Percentiles rank a stretch among this genome's conserved stretches.
phyloP scores from a whole-genome alignment of 169 alveolate genomes.

The Plasmodium chabaudi region DNA sequence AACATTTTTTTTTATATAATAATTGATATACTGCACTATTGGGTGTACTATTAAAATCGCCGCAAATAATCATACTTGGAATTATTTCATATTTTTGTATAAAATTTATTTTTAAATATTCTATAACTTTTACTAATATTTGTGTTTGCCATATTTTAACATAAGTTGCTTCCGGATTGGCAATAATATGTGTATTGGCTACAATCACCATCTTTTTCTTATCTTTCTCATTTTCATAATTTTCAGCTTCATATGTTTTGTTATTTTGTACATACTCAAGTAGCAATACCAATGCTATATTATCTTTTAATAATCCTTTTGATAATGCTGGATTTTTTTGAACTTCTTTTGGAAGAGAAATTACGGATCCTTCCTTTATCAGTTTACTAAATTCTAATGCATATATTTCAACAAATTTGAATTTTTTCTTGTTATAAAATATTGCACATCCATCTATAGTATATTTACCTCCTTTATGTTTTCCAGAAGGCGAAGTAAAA shows the following conservation, averaged over 20 bases:
- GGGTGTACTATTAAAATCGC: constrained; percentile 86
- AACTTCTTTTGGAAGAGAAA: constrained; percentile 80
- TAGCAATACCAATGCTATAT: constrained; percentile 83
- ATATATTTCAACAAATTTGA: constrained; percentile 80
- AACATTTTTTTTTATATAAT: constrained; percentile 82
- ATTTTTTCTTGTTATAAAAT: constrained; percentile 80
- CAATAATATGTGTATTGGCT: constrained; percentile 86
- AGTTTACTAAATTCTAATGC: constrained; percentile 85
- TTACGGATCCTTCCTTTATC: constrained; percentile 82
- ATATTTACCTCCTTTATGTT: constrained; percentile 84
- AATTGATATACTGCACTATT: constrained; percentile 85
- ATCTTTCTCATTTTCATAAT: not conserved
- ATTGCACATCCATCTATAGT: constrained; percentile 88
- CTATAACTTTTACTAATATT: constrained; percentile 81
- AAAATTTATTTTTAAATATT: constrained; percentile 78
- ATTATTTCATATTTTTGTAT: constrained; percentile 76
- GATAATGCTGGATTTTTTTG: constrained; percentile 80
- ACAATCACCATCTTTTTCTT: constrained; percentile 77
- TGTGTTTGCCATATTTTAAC: constrained; percentile 88
- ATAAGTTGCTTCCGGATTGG: constrained; percentile 85
- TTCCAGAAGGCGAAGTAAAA: constrained; percentile 84
- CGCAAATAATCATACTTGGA: constrained; percentile 84
- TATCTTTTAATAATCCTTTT: constrained; percentile 83
- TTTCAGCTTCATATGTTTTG: constrained; percentile 26
- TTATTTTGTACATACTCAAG: constrained; percentile 77